phyloP scores from a whole-genome alignment of 106 monocot genomes.

The Platanthera zijinensis region DNA sequence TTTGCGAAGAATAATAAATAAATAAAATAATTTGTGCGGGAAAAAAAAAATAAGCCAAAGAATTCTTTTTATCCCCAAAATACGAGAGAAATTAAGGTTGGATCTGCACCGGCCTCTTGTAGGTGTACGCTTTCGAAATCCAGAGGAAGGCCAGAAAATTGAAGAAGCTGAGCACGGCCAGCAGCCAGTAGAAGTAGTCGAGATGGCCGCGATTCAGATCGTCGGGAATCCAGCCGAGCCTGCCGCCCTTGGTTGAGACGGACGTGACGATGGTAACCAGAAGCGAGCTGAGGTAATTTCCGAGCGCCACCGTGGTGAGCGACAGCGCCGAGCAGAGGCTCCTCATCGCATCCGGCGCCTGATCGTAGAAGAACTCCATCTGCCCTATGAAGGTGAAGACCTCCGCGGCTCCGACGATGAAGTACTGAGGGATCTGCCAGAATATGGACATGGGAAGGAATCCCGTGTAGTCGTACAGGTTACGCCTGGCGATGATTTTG shows the following conservation, averaged over 20 bases:
- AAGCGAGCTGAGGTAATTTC: constrained; percentile 49
- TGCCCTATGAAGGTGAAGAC: constrained; percentile 62
- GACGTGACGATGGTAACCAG: constrained; percentile 39
- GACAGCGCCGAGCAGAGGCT: constrained; percentile 64
- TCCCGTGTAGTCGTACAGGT: constrained; percentile 32
- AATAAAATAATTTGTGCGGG: too few relatives aligned
- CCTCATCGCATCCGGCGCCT: constrained; percentile 69
- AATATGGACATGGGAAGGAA: constrained; percentile 54
- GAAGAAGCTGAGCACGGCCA: constrained; percentile 33
- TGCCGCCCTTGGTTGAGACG: constrained; percentile 29
- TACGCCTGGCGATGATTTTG: constrained; percentile 27
- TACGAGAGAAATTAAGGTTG: neutral
- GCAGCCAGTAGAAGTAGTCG: constrained; percentile 56
- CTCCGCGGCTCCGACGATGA: constrained; percentile 55
- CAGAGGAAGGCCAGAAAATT: constrained; percentile 40
- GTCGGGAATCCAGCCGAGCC: constrained; percentile 54
- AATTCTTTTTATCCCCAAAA: neutral
- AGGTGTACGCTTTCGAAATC: constrained; percentile 45
- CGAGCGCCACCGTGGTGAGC: constrained; percentile 37
- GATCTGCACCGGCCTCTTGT: constrained; percentile 29
- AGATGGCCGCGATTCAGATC: constrained; percentile 53
- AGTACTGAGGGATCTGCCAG: constrained; percentile 70
- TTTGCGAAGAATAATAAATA: too few relatives aligned
- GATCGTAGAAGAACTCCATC: constrained; percentile 69
- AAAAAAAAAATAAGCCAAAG: too few relatives aligned